Evolutionary conservation across 1,284 basidiomycete species (phyloP).

Genomic region (Peniophora sp.): DNA sequence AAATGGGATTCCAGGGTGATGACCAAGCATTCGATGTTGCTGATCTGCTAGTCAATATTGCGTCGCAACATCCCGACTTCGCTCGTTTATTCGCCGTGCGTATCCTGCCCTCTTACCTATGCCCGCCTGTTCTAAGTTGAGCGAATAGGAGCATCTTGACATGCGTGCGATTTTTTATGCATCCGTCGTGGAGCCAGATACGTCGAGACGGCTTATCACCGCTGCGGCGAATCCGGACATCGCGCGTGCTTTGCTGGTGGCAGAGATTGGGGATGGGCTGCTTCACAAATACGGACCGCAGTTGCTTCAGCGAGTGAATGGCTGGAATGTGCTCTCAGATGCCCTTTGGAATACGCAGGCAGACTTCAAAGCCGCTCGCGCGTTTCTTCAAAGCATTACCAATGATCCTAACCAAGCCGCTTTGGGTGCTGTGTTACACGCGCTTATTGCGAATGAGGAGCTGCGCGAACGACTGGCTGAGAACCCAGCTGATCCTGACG

Average conservation of each 20-base stretch:
- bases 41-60: slow-evolving; percentile 49
- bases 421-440: slow-evolving; percentile 63
- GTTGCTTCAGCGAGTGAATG: slow-evolving; percentile 39
- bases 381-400: slow-evolving; percentile 49
- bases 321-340: slow-evolving; percentile 57
- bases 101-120: background rate
- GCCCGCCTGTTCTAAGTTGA: background rate
- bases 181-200: slow-evolving; percentile 44
- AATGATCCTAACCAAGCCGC: slow-evolving; percentile 45
- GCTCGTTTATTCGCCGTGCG: slow-evolving; percentile 36
- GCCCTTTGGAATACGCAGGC: slow-evolving; percentile 44
- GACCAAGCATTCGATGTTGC: slow-evolving; percentile 52
- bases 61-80: slow-evolving; percentile 50
- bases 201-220: slow-evolving; percentile 45
- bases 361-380: slow-evolving; percentile 38
- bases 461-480: slow-evolving; percentile 37
- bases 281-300: slow-evolving; percentile 35
- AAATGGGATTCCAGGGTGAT: slow-evolving; percentile 29
- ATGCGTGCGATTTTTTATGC: slow-evolving; percentile 44
- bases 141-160: slow-evolving; percentile 45
- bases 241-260: slow-evolving; percentile 34
- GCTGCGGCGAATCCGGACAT: slow-evolving; percentile 59
- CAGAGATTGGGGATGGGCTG: slow-evolving; percentile 34
- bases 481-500: slow-evolving; percentile 29
- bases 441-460: slow-evolving; percentile 50